These are phyloP conservation scores for Craterostigma plantagineum DNA, from an alignment of 257 asterid species.

Conservation along the genomic window DNA sequence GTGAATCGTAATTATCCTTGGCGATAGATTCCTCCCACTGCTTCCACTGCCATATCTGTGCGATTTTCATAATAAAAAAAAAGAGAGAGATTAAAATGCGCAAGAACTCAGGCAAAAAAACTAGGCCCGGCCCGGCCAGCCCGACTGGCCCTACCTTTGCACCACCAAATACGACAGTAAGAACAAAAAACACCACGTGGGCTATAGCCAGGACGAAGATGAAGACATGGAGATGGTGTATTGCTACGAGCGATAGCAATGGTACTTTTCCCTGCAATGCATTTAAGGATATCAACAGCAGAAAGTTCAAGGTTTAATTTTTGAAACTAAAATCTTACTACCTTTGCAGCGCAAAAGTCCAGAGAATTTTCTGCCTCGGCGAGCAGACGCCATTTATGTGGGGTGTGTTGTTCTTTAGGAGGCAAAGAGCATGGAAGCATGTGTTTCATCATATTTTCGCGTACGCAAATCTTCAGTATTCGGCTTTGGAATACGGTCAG, in stretches of 20 bases:
- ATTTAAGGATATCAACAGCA: too few relatives aligned
- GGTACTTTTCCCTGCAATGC: slow-evolving; percentile 42
- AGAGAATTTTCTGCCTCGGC: slow-evolving; percentile 1
- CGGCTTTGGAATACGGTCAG: slow-evolving; percentile 5
- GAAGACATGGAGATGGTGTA: slow-evolving; percentile 71
- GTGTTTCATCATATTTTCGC: background rate
- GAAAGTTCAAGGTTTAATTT: too few relatives aligned
- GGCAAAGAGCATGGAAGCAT: slow-evolving; percentile 1
- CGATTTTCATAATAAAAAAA: too few relatives aligned
- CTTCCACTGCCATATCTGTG: slow-evolving; percentile 34
- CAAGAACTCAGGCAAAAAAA: too few relatives aligned
- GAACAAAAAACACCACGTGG: slow-evolving; percentile 48
- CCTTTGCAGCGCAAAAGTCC: slow-evolving; percentile 22
- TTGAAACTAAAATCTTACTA: too few relatives aligned
- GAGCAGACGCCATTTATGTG: slow-evolving; percentile 1
- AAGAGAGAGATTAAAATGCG: too few relatives aligned
- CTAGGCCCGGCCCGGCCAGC: too few relatives aligned
- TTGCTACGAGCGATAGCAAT: slow-evolving; percentile 35
- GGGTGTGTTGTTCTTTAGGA: background rate
- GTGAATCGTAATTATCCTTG: slow-evolving; percentile 14
- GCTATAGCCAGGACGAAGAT: slow-evolving; percentile 56
- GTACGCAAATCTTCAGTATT: background rate
- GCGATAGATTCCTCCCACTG: slow-evolving; percentile 33
- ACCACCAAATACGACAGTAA: slow-evolving; percentile 49
- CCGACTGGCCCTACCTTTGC: slow-evolving; percentile 25